Percentiles rank a stretch among this genome's conserved stretches.
Conservation (phyloP, 371 early-diverging fungal genomes). For the Actinomucor elegans region DNA sequence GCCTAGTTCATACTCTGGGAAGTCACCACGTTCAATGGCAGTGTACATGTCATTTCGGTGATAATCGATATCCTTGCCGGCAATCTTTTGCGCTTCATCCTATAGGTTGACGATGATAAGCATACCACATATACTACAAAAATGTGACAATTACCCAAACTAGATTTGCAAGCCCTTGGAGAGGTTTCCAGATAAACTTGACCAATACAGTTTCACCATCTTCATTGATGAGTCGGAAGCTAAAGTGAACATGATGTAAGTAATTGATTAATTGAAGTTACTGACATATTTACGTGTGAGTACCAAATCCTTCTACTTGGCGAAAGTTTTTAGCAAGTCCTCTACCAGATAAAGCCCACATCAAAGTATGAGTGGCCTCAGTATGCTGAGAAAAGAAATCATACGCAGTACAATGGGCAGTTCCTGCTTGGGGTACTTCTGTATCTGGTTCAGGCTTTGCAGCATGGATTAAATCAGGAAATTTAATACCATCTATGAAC, state of each 20-base stretch:
- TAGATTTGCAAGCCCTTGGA: slow-evolving; percentile 45
- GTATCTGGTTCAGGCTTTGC: slow-evolving; percentile 49
- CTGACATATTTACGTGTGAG: slow-evolving; percentile 24
- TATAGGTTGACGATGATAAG: too few relatives aligned
- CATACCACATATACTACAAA: too few relatives aligned
- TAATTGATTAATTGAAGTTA: neutral
- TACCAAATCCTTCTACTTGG: slow-evolving; percentile 49
- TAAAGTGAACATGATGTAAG: neutral
- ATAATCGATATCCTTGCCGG: slow-evolving; percentile 56
- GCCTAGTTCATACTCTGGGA: slow-evolving; percentile 52
- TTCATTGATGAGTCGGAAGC: slow-evolving; percentile 50
- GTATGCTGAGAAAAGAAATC: slow-evolving; percentile 53
- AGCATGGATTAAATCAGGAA: slow-evolving; percentile 54
- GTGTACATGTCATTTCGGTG: slow-evolving; percentile 50
- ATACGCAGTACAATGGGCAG: slow-evolving; percentile 52
- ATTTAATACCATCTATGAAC: slow-evolving; percentile 46
- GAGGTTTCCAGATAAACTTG: slow-evolving; percentile 58
- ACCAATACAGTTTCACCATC: slow-evolving; percentile 38
- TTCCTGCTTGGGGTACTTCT: slow-evolving; percentile 49
- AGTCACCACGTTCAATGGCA: slow-evolving; percentile 49
- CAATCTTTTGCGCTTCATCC: slow-evolving; percentile 55
- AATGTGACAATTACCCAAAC: slow-evolving; percentile 28
- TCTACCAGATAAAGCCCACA: slow-evolving; percentile 50
- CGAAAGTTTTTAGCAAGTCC: slow-evolving; percentile 44
- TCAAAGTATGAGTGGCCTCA: slow-evolving; percentile 45